Percentiles rank a stretch among this genome's conserved stretches.
These are phyloP conservation scores for Lodderomyces beijingensis DNA, from an alignment of 1,139 yeast species.

Conservation along the genomic window DNA sequence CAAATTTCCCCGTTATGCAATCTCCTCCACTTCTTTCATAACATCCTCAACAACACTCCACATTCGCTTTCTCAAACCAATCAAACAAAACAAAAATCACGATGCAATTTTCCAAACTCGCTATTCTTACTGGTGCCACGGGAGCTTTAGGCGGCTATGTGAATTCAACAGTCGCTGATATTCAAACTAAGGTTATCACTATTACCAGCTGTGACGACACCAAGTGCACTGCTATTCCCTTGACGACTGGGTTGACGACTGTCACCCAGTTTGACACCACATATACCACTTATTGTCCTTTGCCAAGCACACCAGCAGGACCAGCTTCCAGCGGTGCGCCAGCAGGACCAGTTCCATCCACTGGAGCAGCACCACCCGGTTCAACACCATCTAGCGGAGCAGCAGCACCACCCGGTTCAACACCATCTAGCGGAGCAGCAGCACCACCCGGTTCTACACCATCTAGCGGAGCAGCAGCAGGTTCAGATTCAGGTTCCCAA, in stretches of 20 bases:
- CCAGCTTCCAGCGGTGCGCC: conserved; percentile 8
- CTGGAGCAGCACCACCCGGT: conserved; percentile 21
- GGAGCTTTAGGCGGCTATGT: conserved; percentile 20
- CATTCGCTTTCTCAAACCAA: conserved; percentile 32
- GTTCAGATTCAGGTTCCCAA: too few species aligned
- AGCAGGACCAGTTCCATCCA: conserved; percentile 16
- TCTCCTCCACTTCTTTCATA: conserved; percentile 6
- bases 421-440: conserved; percentile 12
- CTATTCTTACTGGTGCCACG: conserved; percentile 20
- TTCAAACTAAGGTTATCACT: conserved; percentile 35
- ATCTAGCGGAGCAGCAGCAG: too few species aligned
- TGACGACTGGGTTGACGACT: conserved; percentile 40
- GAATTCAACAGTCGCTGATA: conserved; percentile 29
- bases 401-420: conserved; percentile 13
- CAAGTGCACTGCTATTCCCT: conserved; percentile 26
- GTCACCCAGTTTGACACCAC: conserved; percentile 43
- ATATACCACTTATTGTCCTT: conserved; percentile 47
- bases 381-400: conserved; percentile 6
- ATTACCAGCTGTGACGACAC: conserved; percentile 45
- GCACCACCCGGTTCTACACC: conserved; percentile 6
- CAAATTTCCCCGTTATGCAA: too few species aligned
- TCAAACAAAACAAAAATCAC: too few species aligned
- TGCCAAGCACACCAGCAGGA: conserved; percentile 28
- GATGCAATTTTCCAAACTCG: conserved; percentile 19
- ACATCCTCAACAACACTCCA: conserved; percentile 7